These are phyloP conservation scores for Protomyces inundatus DNA, from an alignment of 1,139 yeast species.

Conservation along the genomic window DNA sequence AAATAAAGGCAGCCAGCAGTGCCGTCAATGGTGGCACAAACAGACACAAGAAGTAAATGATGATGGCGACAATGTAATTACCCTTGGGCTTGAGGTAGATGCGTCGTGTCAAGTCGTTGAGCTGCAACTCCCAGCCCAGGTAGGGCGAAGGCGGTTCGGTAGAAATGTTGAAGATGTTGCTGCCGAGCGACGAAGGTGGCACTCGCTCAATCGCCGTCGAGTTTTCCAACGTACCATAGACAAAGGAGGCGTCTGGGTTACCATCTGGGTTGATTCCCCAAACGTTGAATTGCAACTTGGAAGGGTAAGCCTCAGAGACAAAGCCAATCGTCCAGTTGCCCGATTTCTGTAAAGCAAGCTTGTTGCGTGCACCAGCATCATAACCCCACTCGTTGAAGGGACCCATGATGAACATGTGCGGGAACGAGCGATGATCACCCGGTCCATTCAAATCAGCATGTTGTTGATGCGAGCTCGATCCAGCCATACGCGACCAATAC, in stretches of 20 bases:
- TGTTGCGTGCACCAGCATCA: conserved; percentile 27
- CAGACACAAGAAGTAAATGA: conserved; percentile 22
- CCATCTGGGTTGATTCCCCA: conserved; percentile 28
- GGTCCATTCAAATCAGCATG: conserved; percentile 16
- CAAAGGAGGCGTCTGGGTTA: conserved; percentile 23
- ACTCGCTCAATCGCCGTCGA: conserved; percentile 18
- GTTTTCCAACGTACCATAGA: conserved; percentile 25
- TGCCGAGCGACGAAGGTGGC: conserved; percentile 22
- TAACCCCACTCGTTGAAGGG: conserved; percentile 27
- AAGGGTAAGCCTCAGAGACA: conserved; percentile 26
- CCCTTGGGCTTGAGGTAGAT: conserved; percentile 20
- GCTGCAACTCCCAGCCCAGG: conserved; percentile 17
- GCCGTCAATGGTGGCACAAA: conserved; percentile 25
- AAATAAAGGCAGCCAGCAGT: conserved; percentile 20
- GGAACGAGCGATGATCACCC: conserved; percentile 23
- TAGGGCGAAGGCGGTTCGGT: conserved; percentile 22
- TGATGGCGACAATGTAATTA: conserved; percentile 18
- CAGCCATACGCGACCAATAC: conserved; percentile 25
- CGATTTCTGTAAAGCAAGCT: neutral
- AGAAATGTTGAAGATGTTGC: conserved; percentile 26
- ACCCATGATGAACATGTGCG: conserved; percentile 27
- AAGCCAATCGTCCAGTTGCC: conserved; percentile 26
- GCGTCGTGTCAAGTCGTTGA: conserved; percentile 20
- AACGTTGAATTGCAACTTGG: conserved; percentile 25
- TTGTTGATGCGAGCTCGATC: conserved; percentile 25